Evolutionary conservation across 352 stramenopile species (phyloP).

Genomic region (Nannochloropsis limnetica): DNA sequence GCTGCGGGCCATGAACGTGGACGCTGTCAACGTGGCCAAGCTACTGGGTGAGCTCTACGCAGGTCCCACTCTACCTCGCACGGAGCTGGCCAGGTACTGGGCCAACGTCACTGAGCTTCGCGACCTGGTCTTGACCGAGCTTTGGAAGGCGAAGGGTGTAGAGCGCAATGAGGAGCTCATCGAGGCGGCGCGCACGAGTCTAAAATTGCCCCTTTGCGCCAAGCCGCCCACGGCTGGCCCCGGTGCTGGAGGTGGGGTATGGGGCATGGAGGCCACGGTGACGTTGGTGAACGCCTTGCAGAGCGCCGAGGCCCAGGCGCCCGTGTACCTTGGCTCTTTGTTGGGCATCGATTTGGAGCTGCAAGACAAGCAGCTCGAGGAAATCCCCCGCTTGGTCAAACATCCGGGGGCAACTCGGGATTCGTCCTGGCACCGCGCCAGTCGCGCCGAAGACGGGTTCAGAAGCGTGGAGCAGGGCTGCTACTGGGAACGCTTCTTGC

Average conservation of each 20-base stretch:
- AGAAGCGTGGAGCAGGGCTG: slow-evolving; percentile 7
- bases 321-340: slow-evolving; percentile 4
- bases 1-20: slow-evolving; percentile 23
- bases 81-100: slow-evolving; percentile 25
- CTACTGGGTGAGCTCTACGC: not conserved
- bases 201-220: not conserved
- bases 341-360: slow-evolving; percentile 1
- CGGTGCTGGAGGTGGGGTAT: not conserved
- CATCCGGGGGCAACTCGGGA: not conserved
- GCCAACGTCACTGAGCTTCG: slow-evolving; percentile 21
- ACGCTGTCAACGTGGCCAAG: not conserved
- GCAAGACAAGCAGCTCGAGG: slow-evolving; percentile 16
- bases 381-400: slow-evolving; percentile 8
- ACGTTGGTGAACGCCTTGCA: not conserved
- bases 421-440: slow-evolving; percentile 25
- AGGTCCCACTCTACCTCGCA: not conserved
- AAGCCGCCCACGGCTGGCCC: not conserved
- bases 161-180: slow-evolving; percentile 24
- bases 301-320: not conserved
- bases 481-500: slow-evolving; percentile 3
- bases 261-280: not conserved
- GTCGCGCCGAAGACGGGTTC: not conserved
- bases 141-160: not conserved
- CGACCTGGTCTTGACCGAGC: slow-evolving; percentile 4
- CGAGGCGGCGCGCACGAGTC: not conserved